phyloP scores from a whole-genome alignment of 352 stramenopile species.

The Globisporangium solare region DNA sequence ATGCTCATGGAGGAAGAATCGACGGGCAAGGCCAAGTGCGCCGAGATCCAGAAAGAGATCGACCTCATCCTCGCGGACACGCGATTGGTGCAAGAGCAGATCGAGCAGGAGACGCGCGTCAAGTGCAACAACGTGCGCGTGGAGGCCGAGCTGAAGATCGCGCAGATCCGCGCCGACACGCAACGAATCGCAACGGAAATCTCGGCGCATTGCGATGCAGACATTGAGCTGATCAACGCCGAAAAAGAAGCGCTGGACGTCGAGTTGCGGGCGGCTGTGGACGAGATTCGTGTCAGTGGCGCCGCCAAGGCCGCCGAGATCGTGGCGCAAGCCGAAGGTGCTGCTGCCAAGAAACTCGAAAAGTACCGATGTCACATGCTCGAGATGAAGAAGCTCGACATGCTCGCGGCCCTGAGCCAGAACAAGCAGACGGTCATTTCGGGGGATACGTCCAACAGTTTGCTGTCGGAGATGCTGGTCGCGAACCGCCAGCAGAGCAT shows the following conservation, averaged over 20 bases:
- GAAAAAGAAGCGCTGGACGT: constrained; percentile 30
- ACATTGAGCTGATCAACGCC: constrained; percentile 35
- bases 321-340: constrained; percentile 37
- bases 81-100: constrained; percentile 43
- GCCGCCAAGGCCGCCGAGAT: constrained; percentile 41
- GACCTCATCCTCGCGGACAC: constrained; percentile 54
- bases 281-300: constrained; percentile 24
- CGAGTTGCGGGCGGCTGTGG: constrained; percentile 29
- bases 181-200: constrained; percentile 42
- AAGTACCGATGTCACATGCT: constrained; percentile 33
- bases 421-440: constrained; percentile 45
- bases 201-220: constrained; percentile 30
- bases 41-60: constrained; percentile 54
- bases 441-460: constrained; percentile 39
- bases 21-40: constrained; percentile 46
- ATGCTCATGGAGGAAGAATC: constrained; percentile 59
- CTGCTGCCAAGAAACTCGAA: constrained; percentile 32
- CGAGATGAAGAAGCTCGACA: constrained; percentile 47
- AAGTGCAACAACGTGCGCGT: constrained; percentile 43
- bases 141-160: constrained; percentile 35
- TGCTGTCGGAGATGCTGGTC: constrained; percentile 53
- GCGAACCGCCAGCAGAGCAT: constrained; percentile 49
- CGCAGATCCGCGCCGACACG: constrained; percentile 41
- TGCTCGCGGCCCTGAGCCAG: constrained; percentile 28
- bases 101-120: constrained; percentile 43